Base-by-base conservation (phyloP, 169 alveolate genomes). In the Eimeria necatrix region DNA sequence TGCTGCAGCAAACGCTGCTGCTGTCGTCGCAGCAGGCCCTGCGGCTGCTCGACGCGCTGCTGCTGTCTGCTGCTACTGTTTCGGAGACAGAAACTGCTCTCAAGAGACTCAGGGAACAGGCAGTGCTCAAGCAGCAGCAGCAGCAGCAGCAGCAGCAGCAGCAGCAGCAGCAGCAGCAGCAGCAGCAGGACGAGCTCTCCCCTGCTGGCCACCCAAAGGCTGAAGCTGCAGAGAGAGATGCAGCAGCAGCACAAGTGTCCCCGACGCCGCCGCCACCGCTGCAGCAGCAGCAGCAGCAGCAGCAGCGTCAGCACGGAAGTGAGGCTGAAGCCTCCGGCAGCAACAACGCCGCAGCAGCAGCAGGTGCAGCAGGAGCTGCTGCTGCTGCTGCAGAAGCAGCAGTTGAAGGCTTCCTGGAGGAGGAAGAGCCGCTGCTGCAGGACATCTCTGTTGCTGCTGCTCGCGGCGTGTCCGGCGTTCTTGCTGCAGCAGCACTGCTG, bases 401-500 rank as follows among this genome's bases (percentile, higher is more conserved):
- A 4, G 68, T 51, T 78, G 88, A 49, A 41, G 68, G 88, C 49
- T 78, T 78, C 68, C 41, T 78, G 20, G 70, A 20, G 88, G 88
- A 78, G 68, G 88, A 78, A 46, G 88, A 78, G 88, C 88, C 88
- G 6, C n/a, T 78, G 88, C 88, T 78, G 61, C 88, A 78, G 88
- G 88, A 78, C 60, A 51, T 51, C 48, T 20, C 88, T 49, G 68
- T 78, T 78, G 88, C 88, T 78, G 88, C 88, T 49, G 88, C 88
- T 6, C 88, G 88, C 4, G 88, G 88, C 18, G 88, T 78, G 26
- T 78, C 88, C 49, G 88, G 70, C 20, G 88, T 68, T 49, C 88
- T 78, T 78, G 88, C 88, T 78, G 88, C 88, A 49, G 88, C 88
- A 78, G 88, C 88, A 4, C 70, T 78, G 88, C 68, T 78, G 88